phyloP scores from a whole-genome alignment of 2,329 filamentous ascomycete genomes.

The Sordariomycetes sp. region DNA sequence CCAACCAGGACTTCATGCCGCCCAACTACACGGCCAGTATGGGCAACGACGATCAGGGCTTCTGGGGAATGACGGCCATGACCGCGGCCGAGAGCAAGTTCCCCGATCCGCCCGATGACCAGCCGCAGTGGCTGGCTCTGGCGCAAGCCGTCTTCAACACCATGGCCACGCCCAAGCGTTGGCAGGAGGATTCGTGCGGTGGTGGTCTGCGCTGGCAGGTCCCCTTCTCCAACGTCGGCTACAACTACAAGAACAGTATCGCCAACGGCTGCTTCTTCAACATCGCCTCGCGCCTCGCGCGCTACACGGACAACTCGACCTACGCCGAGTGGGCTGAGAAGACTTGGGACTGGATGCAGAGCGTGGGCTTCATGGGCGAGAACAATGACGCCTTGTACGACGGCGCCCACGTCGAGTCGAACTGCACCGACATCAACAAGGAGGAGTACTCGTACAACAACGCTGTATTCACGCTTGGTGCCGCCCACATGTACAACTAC shows the following conservation, averaged over 20 bases:
- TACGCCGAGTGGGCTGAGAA: conserved; percentile 56
- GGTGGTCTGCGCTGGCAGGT: conserved; percentile 71
- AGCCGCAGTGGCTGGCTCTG: conserved; percentile 46
- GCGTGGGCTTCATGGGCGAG: conserved; percentile 49
- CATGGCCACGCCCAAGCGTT: conserved; percentile 47
- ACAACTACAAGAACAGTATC: conserved; percentile 63
- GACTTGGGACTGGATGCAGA: conserved; percentile 52
- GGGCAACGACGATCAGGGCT: conserved; percentile 58
- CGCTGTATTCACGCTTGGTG: conserved; percentile 47
- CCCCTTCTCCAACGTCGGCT: conserved; percentile 63
- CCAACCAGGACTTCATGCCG: conserved; percentile 46
- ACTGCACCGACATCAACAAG: conserved; percentile 46
- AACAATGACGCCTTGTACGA: conserved; percentile 52
- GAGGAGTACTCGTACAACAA: conserved; percentile 54
- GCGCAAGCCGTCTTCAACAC: conserved; percentile 57
- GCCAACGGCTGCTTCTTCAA: conserved; percentile 57
- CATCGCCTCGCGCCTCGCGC: conserved; percentile 58
- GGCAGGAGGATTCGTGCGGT: conserved; percentile 50
- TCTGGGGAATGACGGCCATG: conserved; percentile 59
- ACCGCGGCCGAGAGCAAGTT: conserved; percentile 49
- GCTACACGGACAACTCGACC: conserved; percentile 58
- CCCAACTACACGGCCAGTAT: conserved; percentile 39
- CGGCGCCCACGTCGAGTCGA: conserved; percentile 38
- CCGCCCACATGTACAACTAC: conserved; percentile 56
- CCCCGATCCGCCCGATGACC: conserved; percentile 38